Conservation (phyloP, 169 alveolate species). For the Sarcocystis neurona region DNA sequence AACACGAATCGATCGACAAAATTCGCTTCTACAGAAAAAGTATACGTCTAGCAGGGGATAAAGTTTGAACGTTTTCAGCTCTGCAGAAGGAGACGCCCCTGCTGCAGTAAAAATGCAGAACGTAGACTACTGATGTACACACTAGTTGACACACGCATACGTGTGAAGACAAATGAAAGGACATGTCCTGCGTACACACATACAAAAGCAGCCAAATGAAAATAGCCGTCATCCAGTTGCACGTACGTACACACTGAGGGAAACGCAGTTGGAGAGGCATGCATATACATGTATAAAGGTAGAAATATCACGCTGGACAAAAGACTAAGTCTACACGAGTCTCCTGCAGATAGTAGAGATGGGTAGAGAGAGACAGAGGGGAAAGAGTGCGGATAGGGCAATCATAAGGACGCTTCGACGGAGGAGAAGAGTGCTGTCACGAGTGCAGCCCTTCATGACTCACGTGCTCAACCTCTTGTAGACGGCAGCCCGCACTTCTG, state of each 20-base stretch:
- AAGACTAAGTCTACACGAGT: no score
- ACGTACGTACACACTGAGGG: neutral
- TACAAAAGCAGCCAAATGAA: neutral
- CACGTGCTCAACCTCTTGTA: conserved; percentile 34
- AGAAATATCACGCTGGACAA: neutral
- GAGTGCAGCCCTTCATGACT: neutral
- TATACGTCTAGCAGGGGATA: no score
- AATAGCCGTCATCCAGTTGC: neutral
- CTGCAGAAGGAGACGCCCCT: no score
- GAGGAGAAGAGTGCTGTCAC: neutral
- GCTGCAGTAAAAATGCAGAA: no score
- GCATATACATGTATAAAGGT: neutral
- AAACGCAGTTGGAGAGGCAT: neutral
- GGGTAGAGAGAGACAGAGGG: neutral
- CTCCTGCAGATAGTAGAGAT: no score
- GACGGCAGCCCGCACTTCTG: conserved; percentile 52
- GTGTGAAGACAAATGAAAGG: neutral
- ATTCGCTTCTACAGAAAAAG: no score
- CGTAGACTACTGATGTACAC: no score
- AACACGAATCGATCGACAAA: no score
- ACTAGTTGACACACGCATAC: no score
- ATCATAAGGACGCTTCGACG: neutral
- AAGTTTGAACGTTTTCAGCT: no score
- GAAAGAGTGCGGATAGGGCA: neutral
- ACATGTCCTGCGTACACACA: neutral